phyloP scores from a whole-genome alignment of 805 yeast genomes.

The Candida mattraensis region DNA sequence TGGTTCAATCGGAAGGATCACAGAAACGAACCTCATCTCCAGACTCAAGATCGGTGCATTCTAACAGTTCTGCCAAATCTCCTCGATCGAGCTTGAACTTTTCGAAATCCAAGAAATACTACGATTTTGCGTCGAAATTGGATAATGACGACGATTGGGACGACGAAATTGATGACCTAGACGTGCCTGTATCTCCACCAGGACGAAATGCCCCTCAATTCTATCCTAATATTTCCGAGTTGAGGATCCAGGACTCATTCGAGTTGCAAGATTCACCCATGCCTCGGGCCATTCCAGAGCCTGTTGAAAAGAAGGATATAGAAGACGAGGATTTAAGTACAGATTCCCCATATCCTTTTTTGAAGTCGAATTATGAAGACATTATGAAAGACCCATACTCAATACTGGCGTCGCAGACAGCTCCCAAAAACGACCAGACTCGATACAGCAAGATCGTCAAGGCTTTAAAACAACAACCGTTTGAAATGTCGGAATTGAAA shows the following conservation, averaged over 20 bases:
- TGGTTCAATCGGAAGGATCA: slow-evolving; percentile 21
- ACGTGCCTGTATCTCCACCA: slow-evolving; percentile 18
- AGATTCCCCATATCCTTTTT: slow-evolving; percentile 24
- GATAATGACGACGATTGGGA: slow-evolving; percentile 95
- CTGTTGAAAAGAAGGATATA: no score
- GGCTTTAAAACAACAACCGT: slow-evolving; percentile 51
- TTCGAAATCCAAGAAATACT: slow-evolving; percentile 6
- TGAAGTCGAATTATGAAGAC: slow-evolving; percentile 34
- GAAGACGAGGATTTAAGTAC: no score
- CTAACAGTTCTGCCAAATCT: slow-evolving; percentile 13
- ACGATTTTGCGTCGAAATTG: slow-evolving; percentile 27
- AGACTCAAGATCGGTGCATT: slow-evolving; percentile 17
- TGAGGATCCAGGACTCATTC: slow-evolving; percentile 4
- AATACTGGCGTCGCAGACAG: slow-evolving; percentile 29
- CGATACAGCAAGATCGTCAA: slow-evolving; percentile 67
- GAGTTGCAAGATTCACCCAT: slow-evolving; percentile 9
- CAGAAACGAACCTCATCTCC: slow-evolving; percentile 20
- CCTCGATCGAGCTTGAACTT: slow-evolving; percentile 17
- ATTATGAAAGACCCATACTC: slow-evolving; percentile 45
- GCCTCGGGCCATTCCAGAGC: neutral
- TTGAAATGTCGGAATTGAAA: slow-evolving; percentile 69
- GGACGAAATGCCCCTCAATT: slow-evolving; percentile 11
- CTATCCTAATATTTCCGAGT: slow-evolving; percentile 23
- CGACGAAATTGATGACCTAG: slow-evolving; percentile 59
- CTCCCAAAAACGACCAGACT: slow-evolving; percentile 44